Evolutionary conservation across 75 land plant species (phyloP), one percentile per base, ranked within the genome.

Genomic region (Pseudotsuga menziesii): DNA sequence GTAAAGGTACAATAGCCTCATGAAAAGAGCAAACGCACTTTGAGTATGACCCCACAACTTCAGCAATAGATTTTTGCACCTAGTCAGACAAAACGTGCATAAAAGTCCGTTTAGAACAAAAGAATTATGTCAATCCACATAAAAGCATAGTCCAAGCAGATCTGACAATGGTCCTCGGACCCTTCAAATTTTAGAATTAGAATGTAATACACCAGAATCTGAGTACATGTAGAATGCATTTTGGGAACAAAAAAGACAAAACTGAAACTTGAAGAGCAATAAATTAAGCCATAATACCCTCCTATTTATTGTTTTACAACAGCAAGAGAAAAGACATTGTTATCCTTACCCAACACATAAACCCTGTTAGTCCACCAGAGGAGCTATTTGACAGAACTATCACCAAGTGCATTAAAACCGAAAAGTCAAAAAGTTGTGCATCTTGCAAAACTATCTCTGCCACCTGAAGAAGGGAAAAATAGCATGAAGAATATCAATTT

Each of bases 51-150:
- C 98, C 99, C 81, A 92, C 83, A 80, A 93, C 98, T 82, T 97
- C 92, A 58, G 98, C 98, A 57, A 94, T 85, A n/a, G 99, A 88
- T 83, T 89, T 94, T 70, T 94, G 89, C 15, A 97, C 95, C 99
- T 97, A 73, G 72, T 39, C 4, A 58, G 1, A 76, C 35, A 69
- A 41, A 6, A 41, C 13, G 41, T 7, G n/a, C n/a, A 39, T 41
- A 41, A 6, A 69, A 69, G 8, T 69, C 52, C 52, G 41, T 48
- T 48, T 39, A 39, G 22, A 17, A 20, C 8, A 8, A 20, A 69
- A 16, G 69, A 69, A 39, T 6, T 19, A 29, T 39, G 39, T 39
- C 8, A 39, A 16, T 20, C 72, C 39, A 41, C 35, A 69, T 39
- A 19, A 41, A 69, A 69, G 41, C 2, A 39, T 7, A 3, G n/a